Conservation (phyloP, 495 filamentous ascomycete genomes). For the Penicillium alfredii region DNA sequence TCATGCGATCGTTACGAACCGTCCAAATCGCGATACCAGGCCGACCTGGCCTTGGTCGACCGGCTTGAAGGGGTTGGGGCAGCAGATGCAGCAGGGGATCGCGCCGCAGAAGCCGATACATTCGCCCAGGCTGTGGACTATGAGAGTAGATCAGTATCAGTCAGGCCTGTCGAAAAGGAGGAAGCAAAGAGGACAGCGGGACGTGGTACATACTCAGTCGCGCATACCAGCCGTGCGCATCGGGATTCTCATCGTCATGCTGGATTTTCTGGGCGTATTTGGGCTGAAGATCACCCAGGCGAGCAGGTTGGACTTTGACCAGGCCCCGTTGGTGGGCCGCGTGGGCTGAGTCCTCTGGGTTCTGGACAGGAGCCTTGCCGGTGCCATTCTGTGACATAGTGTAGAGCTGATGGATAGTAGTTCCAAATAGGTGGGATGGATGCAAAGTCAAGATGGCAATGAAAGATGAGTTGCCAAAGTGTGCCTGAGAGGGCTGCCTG, state of each 20-base stretch:
- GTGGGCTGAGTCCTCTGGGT: slow-evolving; percentile 13
- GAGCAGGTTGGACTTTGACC: slow-evolving; percentile 77
- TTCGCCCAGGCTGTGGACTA: slow-evolving; percentile 70
- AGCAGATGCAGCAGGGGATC: slow-evolving; percentile 85
- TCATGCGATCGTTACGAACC: slow-evolving; percentile 45
- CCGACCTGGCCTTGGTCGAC: slow-evolving; percentile 91
- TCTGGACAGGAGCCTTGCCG: slow-evolving; percentile 38
- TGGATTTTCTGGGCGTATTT: slow-evolving; percentile 75
- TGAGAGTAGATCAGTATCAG: slow-evolving; percentile 1
- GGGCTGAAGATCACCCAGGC: slow-evolving; percentile 77
- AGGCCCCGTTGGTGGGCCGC: slow-evolving; percentile 32
- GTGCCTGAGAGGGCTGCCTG: too few species aligned
- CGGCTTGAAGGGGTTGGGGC: slow-evolving; percentile 96
- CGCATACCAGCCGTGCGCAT: slow-evolving; percentile 85
- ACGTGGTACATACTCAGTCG: slow-evolving; percentile 59
- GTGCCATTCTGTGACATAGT: too few species aligned
- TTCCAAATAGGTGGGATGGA: too few species aligned
- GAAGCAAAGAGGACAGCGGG: neutral
- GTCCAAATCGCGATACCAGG: slow-evolving; percentile 90
- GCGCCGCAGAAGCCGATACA: slow-evolving; percentile 77
- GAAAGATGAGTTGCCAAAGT: too few species aligned
- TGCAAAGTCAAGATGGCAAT: too few species aligned
- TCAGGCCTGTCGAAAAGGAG: too few species aligned
- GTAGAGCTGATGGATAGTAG: too few species aligned
- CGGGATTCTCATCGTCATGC: slow-evolving; percentile 58